phyloP scores from a whole-genome alignment of 345 rosid species.

The Linum lewisii region DNA sequence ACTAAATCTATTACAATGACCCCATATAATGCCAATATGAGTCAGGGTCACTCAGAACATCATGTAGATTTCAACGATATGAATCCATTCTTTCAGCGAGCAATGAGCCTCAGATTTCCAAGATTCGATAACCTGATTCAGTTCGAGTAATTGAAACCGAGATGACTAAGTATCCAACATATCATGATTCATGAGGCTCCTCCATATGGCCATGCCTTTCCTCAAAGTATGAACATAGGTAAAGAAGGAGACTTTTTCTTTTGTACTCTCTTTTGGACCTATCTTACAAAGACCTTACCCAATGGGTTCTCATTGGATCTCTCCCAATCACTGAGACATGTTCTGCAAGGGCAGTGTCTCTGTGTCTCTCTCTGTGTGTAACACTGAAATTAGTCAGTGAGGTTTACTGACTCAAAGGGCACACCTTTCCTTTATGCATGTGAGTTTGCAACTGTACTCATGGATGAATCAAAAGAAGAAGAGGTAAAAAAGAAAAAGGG shows the following conservation, averaged over 20 bases:
- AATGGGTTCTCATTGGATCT: not conserved
- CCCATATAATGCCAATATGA: too few species aligned
- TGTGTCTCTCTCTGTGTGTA: too few species aligned
- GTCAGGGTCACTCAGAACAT: too few species aligned
- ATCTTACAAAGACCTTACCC: slow-evolving; percentile 10
- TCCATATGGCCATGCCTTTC: slow-evolving; percentile 4
- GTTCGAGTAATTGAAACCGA: not conserved
- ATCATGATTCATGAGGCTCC: not conserved
- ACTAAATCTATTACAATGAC: too few species aligned
- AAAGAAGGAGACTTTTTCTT: not conserved
- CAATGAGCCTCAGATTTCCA: too few species aligned
- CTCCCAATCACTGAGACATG: not conserved
- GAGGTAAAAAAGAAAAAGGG: too few species aligned
- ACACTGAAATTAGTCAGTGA: not conserved
- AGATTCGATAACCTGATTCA: too few species aligned
- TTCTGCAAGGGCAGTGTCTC: not conserved
- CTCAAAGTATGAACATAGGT: not conserved
- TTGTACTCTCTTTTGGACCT: slow-evolving; percentile 13
- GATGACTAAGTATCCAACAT: too few species aligned
- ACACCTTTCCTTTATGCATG: not conserved
- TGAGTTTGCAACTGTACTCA: not conserved
- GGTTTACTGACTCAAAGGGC: not conserved
- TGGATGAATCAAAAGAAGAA: too few species aligned
- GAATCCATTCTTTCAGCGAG: too few species aligned
- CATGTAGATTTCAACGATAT: too few species aligned